These are phyloP conservation scores for Fraxinus anomala DNA, from an alignment of 257 asterid genomes.

Conservation along the genomic window DNA sequence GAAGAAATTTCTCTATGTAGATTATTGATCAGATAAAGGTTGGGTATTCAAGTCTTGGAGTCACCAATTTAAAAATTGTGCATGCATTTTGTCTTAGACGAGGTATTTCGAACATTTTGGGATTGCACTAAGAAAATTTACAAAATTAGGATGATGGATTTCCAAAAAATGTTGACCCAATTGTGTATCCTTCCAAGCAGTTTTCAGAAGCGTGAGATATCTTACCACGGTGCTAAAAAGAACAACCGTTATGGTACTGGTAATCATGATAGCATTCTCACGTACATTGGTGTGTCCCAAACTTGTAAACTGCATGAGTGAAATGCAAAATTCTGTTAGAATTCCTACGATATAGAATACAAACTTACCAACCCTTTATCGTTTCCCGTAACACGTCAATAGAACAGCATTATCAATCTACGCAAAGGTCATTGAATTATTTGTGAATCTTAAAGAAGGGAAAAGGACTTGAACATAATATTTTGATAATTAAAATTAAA, in stretches of 20 bases:
- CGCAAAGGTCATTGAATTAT: background rate
- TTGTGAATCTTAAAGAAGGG: background rate
- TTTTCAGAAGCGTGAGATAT: conserved; percentile 21
- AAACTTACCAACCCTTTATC: background rate
- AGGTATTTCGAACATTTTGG: background rate
- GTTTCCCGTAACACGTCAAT: background rate
- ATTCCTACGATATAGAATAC: background rate
- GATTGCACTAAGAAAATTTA: background rate
- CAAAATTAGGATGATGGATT: background rate
- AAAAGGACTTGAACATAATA: too few relatives aligned
- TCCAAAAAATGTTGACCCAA: background rate
- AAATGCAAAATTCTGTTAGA: conserved; percentile 14
- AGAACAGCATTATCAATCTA: conserved; percentile 1
- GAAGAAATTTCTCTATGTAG: background rate
- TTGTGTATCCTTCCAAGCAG: conserved; percentile 6
- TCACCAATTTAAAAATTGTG: background rate
- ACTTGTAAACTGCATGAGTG: conserved; percentile 69
- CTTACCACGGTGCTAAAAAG: conserved; percentile 97
- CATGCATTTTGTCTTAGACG: background rate
- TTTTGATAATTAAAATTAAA: too few relatives aligned
- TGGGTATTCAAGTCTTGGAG: background rate
- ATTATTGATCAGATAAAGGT: background rate
- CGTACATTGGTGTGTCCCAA: conserved; percentile 72
- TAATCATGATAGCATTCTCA: conserved; percentile 80
- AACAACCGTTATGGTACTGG: conserved; percentile 95